Evolutionary conservation across 208 protist species (phyloP), one percentile per base, ranked within the genome.

Genomic region (Wallacemonas sp.): DNA sequence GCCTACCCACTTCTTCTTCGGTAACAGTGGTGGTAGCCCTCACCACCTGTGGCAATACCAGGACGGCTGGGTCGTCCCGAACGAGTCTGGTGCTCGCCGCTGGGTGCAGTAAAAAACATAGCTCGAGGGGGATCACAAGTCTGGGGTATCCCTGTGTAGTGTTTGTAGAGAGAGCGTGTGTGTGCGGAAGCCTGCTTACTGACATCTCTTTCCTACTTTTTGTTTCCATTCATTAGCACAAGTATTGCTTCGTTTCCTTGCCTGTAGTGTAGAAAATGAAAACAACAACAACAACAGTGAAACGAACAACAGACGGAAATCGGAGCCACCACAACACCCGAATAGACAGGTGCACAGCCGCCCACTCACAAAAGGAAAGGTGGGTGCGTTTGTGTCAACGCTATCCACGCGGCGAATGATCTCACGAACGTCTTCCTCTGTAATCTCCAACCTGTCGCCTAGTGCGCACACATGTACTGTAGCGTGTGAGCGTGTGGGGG

Each of bases 41-140:
- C 90, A 96, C 65, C 85, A 93, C 57, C 74, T 96, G 23, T 96
- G 90, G 90, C 79, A 93, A 55, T 92, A 85, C 68, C 90, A 96
- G 68, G 90, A 96, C 61, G 90, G 90, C 34, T 96, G 90, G 88
- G 84, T 65, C n/a, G 85, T 96, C 56, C 90, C 85, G 19, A 96
- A 96, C 75, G 87, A 89, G 80, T 93, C 86, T 38, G 90, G 90
- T 39, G 90, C 75, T 1, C 81, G 84, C 12, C 80, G 90, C 21
- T 96, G 87, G 86, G 61, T 65, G 2, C 81, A 89, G 23, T 95
- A 88, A 76, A 34, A 19, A 56, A 47, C 3, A 54, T 21, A 21
- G 36, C 36, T 41, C 36, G 36, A 17, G 14, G 36, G 6, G 36
- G 6, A 14, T 41, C 12, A 14, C 8, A 55, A 19, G 44, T 29